phyloP scores from a whole-genome alignment of 768 basidiomycete genomes.

The Astraeus odoratus region DNA sequence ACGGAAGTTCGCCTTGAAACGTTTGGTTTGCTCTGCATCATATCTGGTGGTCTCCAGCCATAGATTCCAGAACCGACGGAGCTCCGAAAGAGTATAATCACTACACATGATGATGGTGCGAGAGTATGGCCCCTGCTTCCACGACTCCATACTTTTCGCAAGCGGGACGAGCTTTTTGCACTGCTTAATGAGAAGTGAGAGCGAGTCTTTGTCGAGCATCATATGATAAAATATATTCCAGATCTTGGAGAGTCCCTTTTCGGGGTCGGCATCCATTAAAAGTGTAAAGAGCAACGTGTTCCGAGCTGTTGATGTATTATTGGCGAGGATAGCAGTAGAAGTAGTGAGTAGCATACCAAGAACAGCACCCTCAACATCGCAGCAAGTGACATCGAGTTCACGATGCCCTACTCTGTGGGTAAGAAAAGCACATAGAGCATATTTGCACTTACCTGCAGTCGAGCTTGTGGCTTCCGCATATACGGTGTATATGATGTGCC shows the following conservation, averaged over 20 bases:
- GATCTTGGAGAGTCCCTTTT: slow-evolving; percentile 11
- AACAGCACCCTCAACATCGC: slow-evolving; percentile 24
- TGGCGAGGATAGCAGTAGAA: not conserved
- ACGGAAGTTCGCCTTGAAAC: slow-evolving; percentile 12
- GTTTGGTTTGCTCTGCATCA: slow-evolving; percentile 4
- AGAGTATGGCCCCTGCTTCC: slow-evolving; percentile 23
- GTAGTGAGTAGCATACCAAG: slow-evolving; percentile 15
- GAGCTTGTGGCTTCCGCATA: slow-evolving; percentile 4
- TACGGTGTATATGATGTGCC: slow-evolving; percentile 41
- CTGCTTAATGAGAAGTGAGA: slow-evolving; percentile 20
- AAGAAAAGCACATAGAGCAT: not conserved
- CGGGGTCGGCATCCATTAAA: slow-evolving; percentile 17
- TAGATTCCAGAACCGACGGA: slow-evolving; percentile 17
- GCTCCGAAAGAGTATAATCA: slow-evolving; percentile 16
- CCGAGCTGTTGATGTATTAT: slow-evolving; percentile 14
- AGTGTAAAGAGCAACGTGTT: slow-evolving; percentile 24
- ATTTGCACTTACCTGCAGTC: not conserved
- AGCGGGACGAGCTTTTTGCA: slow-evolving; percentile 18
- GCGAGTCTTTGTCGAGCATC: slow-evolving; percentile 17
- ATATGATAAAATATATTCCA: slow-evolving; percentile 30
- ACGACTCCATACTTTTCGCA: slow-evolving; percentile 13
- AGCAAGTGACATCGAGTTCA: slow-evolving; percentile 24
- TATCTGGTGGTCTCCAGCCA: slow-evolving; percentile 12
- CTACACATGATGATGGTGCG: slow-evolving; percentile 19
- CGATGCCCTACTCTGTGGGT: slow-evolving; percentile 13